A percentile compares a stretch with the other conserved stretches of the same genome.
Conservation (phyloP, 1,139 yeast species). For the Candida pseudoviswanathii region DNA sequence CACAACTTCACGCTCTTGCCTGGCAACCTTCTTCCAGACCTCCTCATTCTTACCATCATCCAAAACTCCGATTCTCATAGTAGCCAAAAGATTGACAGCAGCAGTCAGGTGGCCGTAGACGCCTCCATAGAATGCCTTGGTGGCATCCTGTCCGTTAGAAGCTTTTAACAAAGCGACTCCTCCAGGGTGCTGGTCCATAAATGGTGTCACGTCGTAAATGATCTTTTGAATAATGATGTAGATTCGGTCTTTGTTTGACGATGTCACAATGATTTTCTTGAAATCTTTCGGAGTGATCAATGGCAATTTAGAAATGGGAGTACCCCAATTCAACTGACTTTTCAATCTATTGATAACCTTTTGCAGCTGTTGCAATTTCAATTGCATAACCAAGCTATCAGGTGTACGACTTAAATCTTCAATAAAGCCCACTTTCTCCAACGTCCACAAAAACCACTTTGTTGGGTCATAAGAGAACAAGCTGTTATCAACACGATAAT, state of each 20-base stretch:
- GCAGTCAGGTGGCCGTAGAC: constrained; percentile 77
- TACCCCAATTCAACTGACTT: constrained; percentile 75
- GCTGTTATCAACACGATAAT: constrained; percentile 54
- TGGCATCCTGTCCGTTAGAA: constrained; percentile 72
- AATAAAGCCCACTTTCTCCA: constrained; percentile 43
- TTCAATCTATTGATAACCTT: constrained; percentile 58
- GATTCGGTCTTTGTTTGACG: constrained; percentile 39
- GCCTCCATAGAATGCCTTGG: constrained; percentile 73
- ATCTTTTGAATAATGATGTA: constrained; percentile 54
- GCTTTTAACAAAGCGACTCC: constrained; percentile 62
- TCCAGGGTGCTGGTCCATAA: constrained; percentile 74
- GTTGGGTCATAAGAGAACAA: constrained; percentile 66
- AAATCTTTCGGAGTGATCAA: constrained; percentile 53
- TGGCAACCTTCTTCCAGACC: constrained; percentile 66
- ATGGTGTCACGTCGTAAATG: constrained; percentile 74
- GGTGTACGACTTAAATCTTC: constrained; percentile 44
- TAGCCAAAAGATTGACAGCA: constrained; percentile 68
- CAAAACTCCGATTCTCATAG: constrained; percentile 72
- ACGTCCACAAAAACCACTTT: constrained; percentile 54
- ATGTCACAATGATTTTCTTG: constrained; percentile 36
- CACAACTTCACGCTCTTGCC: constrained; percentile 41
- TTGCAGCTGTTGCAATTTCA: constrained; percentile 66
- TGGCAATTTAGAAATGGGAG: constrained; percentile 70
- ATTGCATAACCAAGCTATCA: constrained; percentile 53
- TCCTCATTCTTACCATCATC: constrained; percentile 85